Conservation (phyloP, 2,329 filamentous ascomycete genomes). For the Ceratocystis cacaofunesta region DNA sequence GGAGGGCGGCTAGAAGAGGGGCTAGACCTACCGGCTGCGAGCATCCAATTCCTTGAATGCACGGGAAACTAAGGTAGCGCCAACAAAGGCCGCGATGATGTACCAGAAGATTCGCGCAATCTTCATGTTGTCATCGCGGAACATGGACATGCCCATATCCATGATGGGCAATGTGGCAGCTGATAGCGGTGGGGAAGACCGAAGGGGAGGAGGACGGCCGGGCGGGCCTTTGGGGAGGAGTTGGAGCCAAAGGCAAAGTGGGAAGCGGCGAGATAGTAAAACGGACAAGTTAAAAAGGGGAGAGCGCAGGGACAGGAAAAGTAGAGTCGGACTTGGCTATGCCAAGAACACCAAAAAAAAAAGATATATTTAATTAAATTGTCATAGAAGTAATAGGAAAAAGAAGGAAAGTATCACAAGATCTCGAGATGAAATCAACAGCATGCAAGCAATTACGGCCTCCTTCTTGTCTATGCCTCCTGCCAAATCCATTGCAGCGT, state of each 20-base stretch:
- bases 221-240: neutral
- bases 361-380: neutral
- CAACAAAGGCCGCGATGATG: constrained; percentile 36
- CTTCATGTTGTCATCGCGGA: constrained; percentile 29
- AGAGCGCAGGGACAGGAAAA: neutral
- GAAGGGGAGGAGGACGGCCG: neutral
- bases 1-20: neutral
- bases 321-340: neutral
- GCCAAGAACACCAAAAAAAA: neutral
- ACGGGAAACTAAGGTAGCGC: constrained; percentile 28
- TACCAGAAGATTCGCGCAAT: constrained; percentile 46
- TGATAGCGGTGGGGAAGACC: neutral
- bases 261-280: neutral
- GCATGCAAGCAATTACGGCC: neutral
- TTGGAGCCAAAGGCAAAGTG: neutral
- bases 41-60: constrained; percentile 31
- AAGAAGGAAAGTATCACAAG: neutral
- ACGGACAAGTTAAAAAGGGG: neutral
- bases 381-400: neutral
- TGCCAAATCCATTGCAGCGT: neutral
- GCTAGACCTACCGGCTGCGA: constrained; percentile 26
- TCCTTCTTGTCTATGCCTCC: neutral
- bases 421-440: neutral
- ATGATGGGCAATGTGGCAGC: constrained; percentile 9
- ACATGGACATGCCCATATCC: constrained; percentile 25